Evolutionary conservation across 2,329 filamentous ascomycete species (phyloP).

Genomic region (Capronia americana): DNA sequence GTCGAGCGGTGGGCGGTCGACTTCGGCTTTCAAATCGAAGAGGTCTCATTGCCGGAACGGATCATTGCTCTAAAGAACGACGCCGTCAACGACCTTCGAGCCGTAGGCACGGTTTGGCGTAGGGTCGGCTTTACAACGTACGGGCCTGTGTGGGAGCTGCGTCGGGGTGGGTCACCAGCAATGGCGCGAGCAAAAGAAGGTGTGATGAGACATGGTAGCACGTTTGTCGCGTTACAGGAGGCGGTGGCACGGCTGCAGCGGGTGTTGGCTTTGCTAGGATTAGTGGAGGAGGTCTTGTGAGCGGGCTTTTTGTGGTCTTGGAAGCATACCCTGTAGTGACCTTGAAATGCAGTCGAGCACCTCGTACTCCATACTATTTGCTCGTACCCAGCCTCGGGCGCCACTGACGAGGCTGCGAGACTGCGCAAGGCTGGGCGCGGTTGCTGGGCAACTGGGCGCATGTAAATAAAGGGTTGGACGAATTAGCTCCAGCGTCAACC

Average conservation of each 20-base stretch:
- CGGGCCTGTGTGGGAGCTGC: slow-evolving; percentile 20
- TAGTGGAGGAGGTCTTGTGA: slow-evolving; percentile 16
- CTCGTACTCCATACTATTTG: too few relatives aligned
- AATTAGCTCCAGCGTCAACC: not conserved
- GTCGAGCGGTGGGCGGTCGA: slow-evolving; percentile 8
- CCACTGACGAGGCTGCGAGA: not conserved
- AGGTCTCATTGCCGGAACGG: slow-evolving; percentile 16
- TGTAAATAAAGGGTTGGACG: slow-evolving; percentile 16
- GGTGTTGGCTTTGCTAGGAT: slow-evolving; percentile 23
- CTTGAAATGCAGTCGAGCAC: not conserved
- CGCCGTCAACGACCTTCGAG: slow-evolving; percentile 18
- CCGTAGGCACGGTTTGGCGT: slow-evolving; percentile 4
- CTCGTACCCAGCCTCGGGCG: slow-evolving; percentile 9
- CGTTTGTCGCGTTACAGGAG: slow-evolving; percentile 1
- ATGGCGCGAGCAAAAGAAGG: not conserved
- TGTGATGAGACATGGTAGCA: not conserved
- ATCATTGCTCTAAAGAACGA: slow-evolving; percentile 13
- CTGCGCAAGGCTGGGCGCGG: not conserved
- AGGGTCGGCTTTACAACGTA: not conserved
- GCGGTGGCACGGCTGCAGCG: slow-evolving; percentile 22
- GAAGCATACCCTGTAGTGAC: slow-evolving; percentile 3
- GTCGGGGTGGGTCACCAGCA: not conserved
- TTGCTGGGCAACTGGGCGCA: slow-evolving; percentile 16
- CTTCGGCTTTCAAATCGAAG: slow-evolving; percentile 23
- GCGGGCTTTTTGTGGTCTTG: not conserved